phyloP scores from a whole-genome alignment of 1,284 basidiomycete species.

The Stygiomarasmius scandens region DNA sequence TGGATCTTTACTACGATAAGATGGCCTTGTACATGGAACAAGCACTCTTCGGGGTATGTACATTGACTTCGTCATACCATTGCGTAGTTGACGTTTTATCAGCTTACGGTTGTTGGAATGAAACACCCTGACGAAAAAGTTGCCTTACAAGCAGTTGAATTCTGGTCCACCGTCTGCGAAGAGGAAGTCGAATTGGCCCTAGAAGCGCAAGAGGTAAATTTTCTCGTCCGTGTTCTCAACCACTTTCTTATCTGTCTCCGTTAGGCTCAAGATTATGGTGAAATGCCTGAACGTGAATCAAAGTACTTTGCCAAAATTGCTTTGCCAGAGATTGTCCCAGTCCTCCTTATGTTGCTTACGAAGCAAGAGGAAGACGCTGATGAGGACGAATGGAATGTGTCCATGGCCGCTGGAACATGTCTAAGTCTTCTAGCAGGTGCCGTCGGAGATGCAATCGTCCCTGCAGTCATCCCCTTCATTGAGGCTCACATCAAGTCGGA shows the following conservation, averaged over 20 bases:
- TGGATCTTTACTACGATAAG: conserved; percentile 98
- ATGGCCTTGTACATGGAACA: conserved; percentile 99
- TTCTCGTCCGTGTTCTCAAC: not conserved
- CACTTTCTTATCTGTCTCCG: conserved; percentile 11
- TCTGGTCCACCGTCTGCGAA: conserved; percentile 99
- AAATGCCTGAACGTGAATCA: conserved; percentile 86
- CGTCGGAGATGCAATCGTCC: conserved; percentile 90
- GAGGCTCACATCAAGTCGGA: conserved; percentile 91
- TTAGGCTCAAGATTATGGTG: conserved; percentile 89
- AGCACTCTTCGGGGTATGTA: conserved; percentile 90
- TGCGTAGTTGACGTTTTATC: conserved; percentile 1
- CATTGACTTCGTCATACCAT: conserved; percentile 4
- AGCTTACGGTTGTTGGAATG: conserved; percentile 99
- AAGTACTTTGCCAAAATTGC: conserved; percentile 95
- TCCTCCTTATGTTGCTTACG: conserved; percentile 86
- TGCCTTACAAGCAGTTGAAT: conserved; percentile 96
- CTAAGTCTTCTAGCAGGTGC: conserved; percentile 88
- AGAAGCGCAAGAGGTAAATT: conserved; percentile 85
- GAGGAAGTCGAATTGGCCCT: conserved; percentile 94
- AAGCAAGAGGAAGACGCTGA: conserved; percentile 97
- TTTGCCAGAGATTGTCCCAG: conserved; percentile 92
- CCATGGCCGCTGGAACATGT: conserved; percentile 97
- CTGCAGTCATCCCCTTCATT: conserved; percentile 95
- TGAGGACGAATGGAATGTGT: conserved; percentile 98
- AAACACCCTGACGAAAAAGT: conserved; percentile 91